These are phyloP conservation scores for Capsella bursapastoris DNA, from an alignment of 345 rosid species.

Conservation along the genomic window DNA sequence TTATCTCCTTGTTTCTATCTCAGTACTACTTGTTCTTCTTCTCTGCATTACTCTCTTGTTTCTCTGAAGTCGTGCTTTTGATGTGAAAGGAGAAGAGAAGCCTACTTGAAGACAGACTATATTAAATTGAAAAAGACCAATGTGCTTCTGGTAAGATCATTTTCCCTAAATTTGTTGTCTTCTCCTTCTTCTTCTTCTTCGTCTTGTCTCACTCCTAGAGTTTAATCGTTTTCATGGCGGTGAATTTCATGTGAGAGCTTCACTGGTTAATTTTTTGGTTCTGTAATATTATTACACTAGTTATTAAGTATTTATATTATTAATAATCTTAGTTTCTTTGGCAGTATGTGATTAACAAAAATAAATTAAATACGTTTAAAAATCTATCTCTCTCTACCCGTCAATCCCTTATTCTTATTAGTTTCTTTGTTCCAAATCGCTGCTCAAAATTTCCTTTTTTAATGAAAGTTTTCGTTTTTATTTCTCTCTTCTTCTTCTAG, in stretches of 20 bases:
- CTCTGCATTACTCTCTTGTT: constrained; percentile 3
- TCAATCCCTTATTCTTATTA: constrained; percentile 21
- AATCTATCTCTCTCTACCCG: not conserved
- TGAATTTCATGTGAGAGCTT: constrained; percentile 38
- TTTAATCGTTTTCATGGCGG: constrained; percentile 39
- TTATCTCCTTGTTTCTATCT: not conserved
- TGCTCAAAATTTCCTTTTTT: too few species aligned
- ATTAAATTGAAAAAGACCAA: constrained; percentile 24
- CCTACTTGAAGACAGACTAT: constrained; percentile 17
- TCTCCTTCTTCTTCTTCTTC: constrained; percentile 26
- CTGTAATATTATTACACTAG: too few species aligned
- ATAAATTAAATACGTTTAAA: not conserved
- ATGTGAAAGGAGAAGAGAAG: constrained; percentile 43
- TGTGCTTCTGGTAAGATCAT: constrained; percentile 27
- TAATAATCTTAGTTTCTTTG: not conserved
- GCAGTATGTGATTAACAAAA: constrained; percentile 17
- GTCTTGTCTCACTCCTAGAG: constrained; percentile 35
- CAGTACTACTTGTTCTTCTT: not conserved
- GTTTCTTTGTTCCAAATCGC: not conserved
- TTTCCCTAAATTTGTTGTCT: constrained; percentile 17
- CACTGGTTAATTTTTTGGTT: constrained; percentile 22
- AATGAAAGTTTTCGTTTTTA: not conserved
- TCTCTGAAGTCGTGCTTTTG: constrained; percentile 33
- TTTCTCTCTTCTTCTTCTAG: not conserved
- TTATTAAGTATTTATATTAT: too few species aligned